Base-by-base conservation (phyloP, 192 early-diverging fungal genomes). In the Linnemannia zychae region DNA sequence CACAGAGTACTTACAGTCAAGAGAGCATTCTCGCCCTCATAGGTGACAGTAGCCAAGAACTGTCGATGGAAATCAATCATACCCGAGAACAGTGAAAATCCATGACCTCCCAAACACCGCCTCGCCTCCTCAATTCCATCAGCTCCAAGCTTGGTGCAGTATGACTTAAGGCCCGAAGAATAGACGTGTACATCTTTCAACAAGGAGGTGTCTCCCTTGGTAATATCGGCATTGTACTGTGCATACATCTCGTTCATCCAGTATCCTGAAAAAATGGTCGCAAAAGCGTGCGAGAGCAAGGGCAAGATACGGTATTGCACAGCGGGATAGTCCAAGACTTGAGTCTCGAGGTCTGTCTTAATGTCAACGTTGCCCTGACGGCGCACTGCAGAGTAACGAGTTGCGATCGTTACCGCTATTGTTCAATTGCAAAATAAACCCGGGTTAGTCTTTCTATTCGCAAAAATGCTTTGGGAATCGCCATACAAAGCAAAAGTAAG, bases 111-210 rank as follows among this genome's bases (percentile, higher is more conserved):
- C 38, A 82, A 72, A 36, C 74, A 75, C 18, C 74, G 71, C 50
- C 81, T 80, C 0, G 76, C 81, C 28, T 88, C 81, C 36, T 88
- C 81, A 48, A 88, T 84, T 0, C 75, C 75, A 57, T 84, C 87
- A 0, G 75, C 74, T 40, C 47, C 81, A 24, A 88, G 73, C 60
- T 88, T 80, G 0, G 96, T 96, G 84, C 94, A 95, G 75, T 96
- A 95, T 36, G 95, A 94, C 90, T 97, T 97, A 74, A 97, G 90
- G 24, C 91, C 92, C 11, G 92, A 93, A 0, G 92, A 90, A 49
- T 90, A 92, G 24, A 92, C 93, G 75, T 95, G 95, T 0, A 94
- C 82, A 71, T 94, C 93, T 70, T 93, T 91, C 28, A 94, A 82
- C 76, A 90, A 82, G 13, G 79, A 87, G 66, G 92, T 90, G 78